Percentiles rank a stretch among this genome's conserved stretches.
These are phyloP conservation scores for Phytopythium mirpurense DNA, from an alignment of 352 stramenopile genomes.

Conservation along the genomic window DNA sequence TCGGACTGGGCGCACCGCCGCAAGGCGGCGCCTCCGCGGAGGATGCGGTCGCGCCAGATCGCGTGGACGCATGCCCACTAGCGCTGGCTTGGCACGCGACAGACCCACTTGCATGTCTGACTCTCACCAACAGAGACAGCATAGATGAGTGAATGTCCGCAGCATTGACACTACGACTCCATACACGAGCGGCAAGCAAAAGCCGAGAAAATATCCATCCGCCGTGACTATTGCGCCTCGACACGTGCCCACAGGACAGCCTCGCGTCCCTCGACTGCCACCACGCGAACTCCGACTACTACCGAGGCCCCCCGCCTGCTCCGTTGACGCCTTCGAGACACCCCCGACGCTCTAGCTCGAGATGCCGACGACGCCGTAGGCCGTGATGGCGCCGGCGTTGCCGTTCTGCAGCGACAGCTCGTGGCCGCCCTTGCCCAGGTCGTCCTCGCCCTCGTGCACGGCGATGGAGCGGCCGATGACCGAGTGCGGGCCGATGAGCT, in stretches of 20 bases:
- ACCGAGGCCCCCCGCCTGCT: too few species aligned
- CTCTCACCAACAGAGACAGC: not conserved
- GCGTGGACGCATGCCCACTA: not conserved
- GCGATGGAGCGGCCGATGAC: slow-evolving; percentile 96
- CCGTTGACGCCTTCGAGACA: too few species aligned
- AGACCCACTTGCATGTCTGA: not conserved
- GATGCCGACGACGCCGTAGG: slow-evolving; percentile 92
- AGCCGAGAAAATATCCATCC: not conserved
- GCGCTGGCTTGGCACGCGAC: not conserved
- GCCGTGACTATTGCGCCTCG: slow-evolving; percentile 1
- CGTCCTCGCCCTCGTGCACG: slow-evolving; percentile 94
- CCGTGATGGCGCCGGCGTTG: slow-evolving; percentile 92
- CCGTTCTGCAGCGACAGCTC: slow-evolving; percentile 96
- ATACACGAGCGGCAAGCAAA: too few species aligned
- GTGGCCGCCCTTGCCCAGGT: slow-evolving; percentile 95
- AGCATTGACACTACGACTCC: too few species aligned
- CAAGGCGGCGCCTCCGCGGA: not conserved
- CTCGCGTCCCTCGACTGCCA: not conserved
- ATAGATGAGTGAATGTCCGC: too few species aligned
- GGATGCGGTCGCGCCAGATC: not conserved
- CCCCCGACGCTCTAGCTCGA: slow-evolving; percentile 37
- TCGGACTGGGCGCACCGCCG: slow-evolving; percentile 15
- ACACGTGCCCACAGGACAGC: not conserved
- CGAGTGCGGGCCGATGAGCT: slow-evolving; percentile 97
- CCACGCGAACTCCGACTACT: not conserved